Conservation (phyloP, 1,284 basidiomycete species). For the Ceratorhiza oryzae-sativae region DNA sequence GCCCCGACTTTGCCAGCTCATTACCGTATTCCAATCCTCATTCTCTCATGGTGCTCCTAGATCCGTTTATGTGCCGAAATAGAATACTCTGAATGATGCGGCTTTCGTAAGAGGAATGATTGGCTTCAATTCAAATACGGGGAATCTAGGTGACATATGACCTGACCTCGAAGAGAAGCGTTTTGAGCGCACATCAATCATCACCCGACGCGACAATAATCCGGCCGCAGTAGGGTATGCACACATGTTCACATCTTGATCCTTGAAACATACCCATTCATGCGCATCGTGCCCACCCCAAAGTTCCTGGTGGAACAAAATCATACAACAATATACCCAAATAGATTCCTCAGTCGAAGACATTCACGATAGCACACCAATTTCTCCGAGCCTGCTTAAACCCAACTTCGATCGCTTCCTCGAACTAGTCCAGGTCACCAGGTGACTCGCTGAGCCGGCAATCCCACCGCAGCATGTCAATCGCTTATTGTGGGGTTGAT, state of each 20-base stretch:
- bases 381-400: not conserved
- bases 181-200: not conserved
- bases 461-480: not conserved
- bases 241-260: not conserved
- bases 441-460: not conserved
- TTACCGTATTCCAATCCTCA: too few species aligned
- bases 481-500: not conserved
- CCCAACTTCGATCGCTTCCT: not conserved
- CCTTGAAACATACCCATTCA: not conserved
- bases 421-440: not conserved
- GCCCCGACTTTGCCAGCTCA: not conserved
- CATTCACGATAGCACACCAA: not conserved
- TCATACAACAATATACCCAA: not conserved
- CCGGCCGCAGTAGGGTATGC: too few species aligned
- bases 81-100: not conserved
- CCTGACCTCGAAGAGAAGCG: not conserved
- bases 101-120: not conserved
- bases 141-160: slow-evolving; percentile 22
- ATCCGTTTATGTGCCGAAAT: not conserved
- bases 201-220: slow-evolving; percentile 1
- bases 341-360: not conserved
- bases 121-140: not conserved
- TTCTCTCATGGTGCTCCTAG: not conserved
- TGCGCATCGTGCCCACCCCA: not conserved
- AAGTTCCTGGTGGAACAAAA: not conserved